Evolutionary conservation across 73 alveolate species (phyloP).

Genomic region (Tetrahymena thermophila): DNA sequence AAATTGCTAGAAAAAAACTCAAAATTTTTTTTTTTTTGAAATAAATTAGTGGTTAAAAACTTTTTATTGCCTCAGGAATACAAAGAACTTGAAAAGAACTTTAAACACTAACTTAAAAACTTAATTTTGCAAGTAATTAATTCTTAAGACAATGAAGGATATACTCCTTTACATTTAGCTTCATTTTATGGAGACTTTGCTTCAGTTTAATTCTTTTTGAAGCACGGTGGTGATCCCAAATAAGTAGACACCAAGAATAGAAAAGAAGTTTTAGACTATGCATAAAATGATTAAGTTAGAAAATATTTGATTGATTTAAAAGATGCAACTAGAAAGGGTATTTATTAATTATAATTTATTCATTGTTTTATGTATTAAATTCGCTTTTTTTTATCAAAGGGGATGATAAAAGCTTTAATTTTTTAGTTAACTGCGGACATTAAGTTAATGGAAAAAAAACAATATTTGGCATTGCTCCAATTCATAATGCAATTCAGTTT

Average conservation of each 20-base stretch:
- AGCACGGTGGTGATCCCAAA: constrained; percentile 65
- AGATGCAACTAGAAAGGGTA: constrained; percentile 55
- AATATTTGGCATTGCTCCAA: constrained; percentile 77
- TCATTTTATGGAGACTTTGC: constrained; percentile 66
- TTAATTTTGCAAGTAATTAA: constrained; percentile 50
- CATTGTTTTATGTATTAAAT: neutral
- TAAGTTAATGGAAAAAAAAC: constrained; percentile 54
- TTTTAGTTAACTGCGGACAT: constrained; percentile 68
- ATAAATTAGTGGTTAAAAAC: constrained; percentile 43
- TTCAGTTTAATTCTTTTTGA: constrained; percentile 41
- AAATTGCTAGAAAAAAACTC: too few relatives aligned
- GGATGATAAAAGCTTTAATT: constrained; percentile 56
- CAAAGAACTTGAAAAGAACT: neutral
- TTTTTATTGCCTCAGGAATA: constrained; percentile 8
- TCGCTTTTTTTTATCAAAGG: constrained; percentile 4
- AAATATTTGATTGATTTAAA: constrained; percentile 66
- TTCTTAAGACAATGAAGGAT: constrained; percentile 53
- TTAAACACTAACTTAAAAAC: constrained; percentile 15
- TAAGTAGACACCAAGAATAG: constrained; percentile 10
- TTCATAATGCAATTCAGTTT: constrained; percentile 64
- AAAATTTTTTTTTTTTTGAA: too few relatives aligned
- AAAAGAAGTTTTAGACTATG: constrained; percentile 37
- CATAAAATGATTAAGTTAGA: constrained; percentile 59
- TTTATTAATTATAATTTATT: neutral
- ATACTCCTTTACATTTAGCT: constrained; percentile 72